Conservation (phyloP, 768 basidiomycete genomes). For the Hortiboletus flavorubellus region DNA sequence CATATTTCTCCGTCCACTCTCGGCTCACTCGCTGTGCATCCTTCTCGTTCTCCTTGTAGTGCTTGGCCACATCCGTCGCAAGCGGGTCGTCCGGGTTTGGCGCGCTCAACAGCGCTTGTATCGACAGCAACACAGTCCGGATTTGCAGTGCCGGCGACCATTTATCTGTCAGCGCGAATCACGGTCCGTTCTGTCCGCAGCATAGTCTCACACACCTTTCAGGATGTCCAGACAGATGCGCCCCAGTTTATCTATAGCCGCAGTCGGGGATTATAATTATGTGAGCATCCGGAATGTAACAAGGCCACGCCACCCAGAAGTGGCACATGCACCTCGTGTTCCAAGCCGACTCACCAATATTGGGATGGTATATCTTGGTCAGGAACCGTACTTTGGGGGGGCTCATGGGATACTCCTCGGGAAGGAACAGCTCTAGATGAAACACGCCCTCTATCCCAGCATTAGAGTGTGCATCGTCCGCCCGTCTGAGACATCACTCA, state of each 20-base stretch:
- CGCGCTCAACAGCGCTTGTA: constrained; percentile 94
- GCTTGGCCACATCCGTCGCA: constrained; percentile 93
- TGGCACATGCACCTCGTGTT: neutral
- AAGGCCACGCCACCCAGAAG: constrained; percentile 14
- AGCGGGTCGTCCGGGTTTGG: constrained; percentile 97
- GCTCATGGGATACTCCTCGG: constrained; percentile 99
- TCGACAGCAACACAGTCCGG: constrained; percentile 92
- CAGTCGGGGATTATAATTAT: constrained; percentile 14
- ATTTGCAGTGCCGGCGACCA: constrained; percentile 99
- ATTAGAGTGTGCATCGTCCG: constrained; percentile 4
- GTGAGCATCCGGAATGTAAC: constrained; percentile 22
- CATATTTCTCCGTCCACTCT: constrained; percentile 95
- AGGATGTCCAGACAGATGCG: constrained; percentile 98
- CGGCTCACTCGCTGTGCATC: constrained; percentile 89
- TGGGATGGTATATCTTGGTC: constrained; percentile 98
- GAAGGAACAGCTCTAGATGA: constrained; percentile 95
- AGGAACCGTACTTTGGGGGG: constrained; percentile 98
- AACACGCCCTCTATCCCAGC: constrained; percentile 76
- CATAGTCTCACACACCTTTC: constrained; percentile 61
- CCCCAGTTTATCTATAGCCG: constrained; percentile 84
- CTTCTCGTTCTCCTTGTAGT: constrained; percentile 97
- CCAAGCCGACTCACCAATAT: constrained; percentile 74
- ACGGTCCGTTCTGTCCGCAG: neutral
- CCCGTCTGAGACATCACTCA: constrained; percentile 35
- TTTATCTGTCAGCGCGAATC: constrained; percentile 61